These are phyloP conservation scores for Lathyrus tuberosus DNA, from an alignment of 306 rosid genomes.

Conservation along the genomic window DNA sequence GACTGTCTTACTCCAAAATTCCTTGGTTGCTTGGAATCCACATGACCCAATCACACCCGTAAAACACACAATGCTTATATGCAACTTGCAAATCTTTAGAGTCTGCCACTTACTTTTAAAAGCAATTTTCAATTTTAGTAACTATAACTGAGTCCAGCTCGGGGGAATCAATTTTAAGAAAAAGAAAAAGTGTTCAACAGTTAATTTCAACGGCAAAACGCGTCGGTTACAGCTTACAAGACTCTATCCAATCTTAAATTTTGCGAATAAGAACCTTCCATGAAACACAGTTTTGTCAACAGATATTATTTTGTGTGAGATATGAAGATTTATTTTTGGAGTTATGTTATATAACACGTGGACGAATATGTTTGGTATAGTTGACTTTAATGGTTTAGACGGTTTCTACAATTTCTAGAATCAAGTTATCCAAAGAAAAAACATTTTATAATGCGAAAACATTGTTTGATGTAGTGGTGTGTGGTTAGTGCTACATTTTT, in stretches of 20 bases:
- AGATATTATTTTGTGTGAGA: neutral
- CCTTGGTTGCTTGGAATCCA: neutral
- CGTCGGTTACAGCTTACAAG: slow-evolving; percentile 11
- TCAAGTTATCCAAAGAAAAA: neutral
- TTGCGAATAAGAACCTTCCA: slow-evolving; percentile 37
- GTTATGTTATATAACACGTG: neutral
- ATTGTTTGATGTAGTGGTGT: too few species aligned
- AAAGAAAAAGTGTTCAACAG: slow-evolving; percentile 1
- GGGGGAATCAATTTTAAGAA: neutral
- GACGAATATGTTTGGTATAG: neutral
- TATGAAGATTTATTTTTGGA: neutral
- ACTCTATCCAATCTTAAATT: slow-evolving; percentile 4
- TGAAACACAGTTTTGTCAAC: slow-evolving; percentile 23
- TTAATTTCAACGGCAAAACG: slow-evolving; percentile 25
- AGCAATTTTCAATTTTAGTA: neutral
- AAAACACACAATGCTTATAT: neutral
- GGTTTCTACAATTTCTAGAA: slow-evolving; percentile 42
- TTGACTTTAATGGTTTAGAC: slow-evolving; percentile 30
- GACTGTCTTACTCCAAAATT: neutral
- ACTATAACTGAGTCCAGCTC: neutral
- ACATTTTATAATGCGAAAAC: too few species aligned
- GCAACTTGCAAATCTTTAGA: neutral
- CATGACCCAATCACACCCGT: neutral
- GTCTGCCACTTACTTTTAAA: neutral
- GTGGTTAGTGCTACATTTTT: too few species aligned